Evolutionary conservation across 345 rosid genomes (phyloP).

Genomic region (Lepidium aucheri): DNA sequence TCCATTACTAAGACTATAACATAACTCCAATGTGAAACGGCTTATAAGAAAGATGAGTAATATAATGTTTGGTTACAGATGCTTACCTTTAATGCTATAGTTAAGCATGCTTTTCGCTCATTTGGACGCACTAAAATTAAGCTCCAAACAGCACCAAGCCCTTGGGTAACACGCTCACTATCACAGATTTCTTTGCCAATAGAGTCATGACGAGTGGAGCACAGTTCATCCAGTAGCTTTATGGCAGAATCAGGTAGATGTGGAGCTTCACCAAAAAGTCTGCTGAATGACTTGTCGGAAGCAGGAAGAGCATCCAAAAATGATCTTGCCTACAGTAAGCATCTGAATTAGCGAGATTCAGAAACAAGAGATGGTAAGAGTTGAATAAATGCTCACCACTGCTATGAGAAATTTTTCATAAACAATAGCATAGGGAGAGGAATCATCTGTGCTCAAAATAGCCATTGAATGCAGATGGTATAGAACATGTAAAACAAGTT

Average conservation of each 20-base stretch:
- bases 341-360: slow-evolving; percentile 20
- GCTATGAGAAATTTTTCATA: slow-evolving; percentile 79
- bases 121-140: slow-evolving; percentile 87
- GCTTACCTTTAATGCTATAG: slow-evolving; percentile 76
- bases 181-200: slow-evolving; percentile 57
- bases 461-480: slow-evolving; percentile 69
- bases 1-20: slow-evolving; percentile 11
- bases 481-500: slow-evolving; percentile 71
- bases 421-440: slow-evolving; percentile 39
- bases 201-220: slow-evolving; percentile 60
- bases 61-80: background rate
- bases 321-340: slow-evolving; percentile 64
- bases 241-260: slow-evolving; percentile 65
- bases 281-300: slow-evolving; percentile 87
- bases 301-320: slow-evolving; percentile 83
- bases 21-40: background rate
- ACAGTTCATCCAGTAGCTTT: slow-evolving; percentile 66
- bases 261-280: slow-evolving; percentile 93
- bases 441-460: slow-evolving; percentile 37
- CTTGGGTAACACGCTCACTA: slow-evolving; percentile 90
- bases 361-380: slow-evolving; percentile 17
- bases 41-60: slow-evolving; percentile 2
- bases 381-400: slow-evolving; percentile 50
- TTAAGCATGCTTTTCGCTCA: slow-evolving; percentile 73
- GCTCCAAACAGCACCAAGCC: slow-evolving; percentile 97